Evolutionary conservation across 495 filamentous ascomycete genomes (phyloP).

Genomic region (Podospora comata): DNA sequence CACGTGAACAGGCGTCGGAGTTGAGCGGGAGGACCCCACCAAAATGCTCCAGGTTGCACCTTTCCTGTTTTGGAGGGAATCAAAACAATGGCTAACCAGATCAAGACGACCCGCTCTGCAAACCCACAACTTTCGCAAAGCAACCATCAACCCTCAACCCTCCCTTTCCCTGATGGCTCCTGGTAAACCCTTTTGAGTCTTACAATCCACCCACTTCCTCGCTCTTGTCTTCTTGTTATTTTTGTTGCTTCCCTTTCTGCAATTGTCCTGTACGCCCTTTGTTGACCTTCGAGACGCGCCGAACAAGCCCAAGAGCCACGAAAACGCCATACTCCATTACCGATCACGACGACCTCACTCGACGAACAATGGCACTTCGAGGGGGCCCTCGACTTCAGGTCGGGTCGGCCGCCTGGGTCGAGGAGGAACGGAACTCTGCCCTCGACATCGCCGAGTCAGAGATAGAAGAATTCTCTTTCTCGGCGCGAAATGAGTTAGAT

Average conservation of each 20-base stretch:
- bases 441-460: slow-evolving; percentile 57
- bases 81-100: slow-evolving; percentile 34
- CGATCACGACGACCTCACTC: slow-evolving; percentile 38
- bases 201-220: slow-evolving; percentile 2
- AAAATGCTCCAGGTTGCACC: slow-evolving; percentile 17
- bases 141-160: slow-evolving; percentile 18
- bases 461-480: slow-evolving; percentile 83
- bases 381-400: slow-evolving; percentile 52
- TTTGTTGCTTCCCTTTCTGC: slow-evolving; percentile 4
- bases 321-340: slow-evolving; percentile 6
- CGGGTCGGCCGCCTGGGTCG: slow-evolving; percentile 54
- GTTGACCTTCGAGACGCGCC: slow-evolving; percentile 6
- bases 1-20: slow-evolving; percentile 34
- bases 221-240: background rate
- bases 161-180: slow-evolving; percentile 12
- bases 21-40: slow-evolving; percentile 21
- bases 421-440: slow-evolving; percentile 50
- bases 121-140: slow-evolving; percentile 30
- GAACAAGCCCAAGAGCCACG: slow-evolving; percentile 8
- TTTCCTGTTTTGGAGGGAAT: slow-evolving; percentile 32
- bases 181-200: too few species aligned
- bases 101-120: slow-evolving; percentile 14
- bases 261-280: slow-evolving; percentile 2
- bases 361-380: slow-evolving; percentile 51
- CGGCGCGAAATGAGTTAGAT: slow-evolving; percentile 84